These are phyloP conservation scores for Carex pumila DNA, from an alignment of 176 grass and related monocot species.

Conservation along the genomic window DNA sequence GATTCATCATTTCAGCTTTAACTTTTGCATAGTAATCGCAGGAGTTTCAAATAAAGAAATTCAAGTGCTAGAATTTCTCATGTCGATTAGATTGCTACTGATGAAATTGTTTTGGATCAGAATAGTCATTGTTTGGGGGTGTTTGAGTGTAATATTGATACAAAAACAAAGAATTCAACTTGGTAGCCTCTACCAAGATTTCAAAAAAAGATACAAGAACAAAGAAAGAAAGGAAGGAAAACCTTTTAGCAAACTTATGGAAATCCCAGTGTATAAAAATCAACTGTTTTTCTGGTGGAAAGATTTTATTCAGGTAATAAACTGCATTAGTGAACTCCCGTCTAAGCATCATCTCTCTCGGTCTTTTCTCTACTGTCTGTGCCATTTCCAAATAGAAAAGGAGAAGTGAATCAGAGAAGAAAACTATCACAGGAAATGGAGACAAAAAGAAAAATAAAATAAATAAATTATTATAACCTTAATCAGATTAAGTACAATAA, in stretches of 20 bases:
- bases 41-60: neutral
- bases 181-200: too few species aligned
- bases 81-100: neutral
- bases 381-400: slow-evolving; percentile 14
- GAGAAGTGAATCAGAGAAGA: slow-evolving; percentile 16
- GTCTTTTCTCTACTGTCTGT: slow-evolving; percentile 99
- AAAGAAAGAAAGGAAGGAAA: slow-evolving; percentile 12
- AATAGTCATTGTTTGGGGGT: neutral
- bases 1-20: neutral
- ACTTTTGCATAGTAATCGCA: neutral
- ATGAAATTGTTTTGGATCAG: neutral
- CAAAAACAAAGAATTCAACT: neutral
- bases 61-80: neutral
- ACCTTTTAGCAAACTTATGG: slow-evolving; percentile 99
- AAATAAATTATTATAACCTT: slow-evolving; percentile 38
- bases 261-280: slow-evolving; percentile 99
- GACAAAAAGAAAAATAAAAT: slow-evolving; percentile 20
- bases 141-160: slow-evolving; percentile 7
- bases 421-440: slow-evolving; percentile 1
- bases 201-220: too few species aligned
- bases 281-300: slow-evolving; percentile 77
- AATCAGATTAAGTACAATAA: slow-evolving; percentile 97
- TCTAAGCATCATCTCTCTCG: slow-evolving; percentile 98
- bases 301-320: slow-evolving; percentile 93
- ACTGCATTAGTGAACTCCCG: slow-evolving; percentile 88